Evolutionary conservation across 2,329 filamentous ascomycete genomes (phyloP), one percentile per base, ranked within the genome.

Genomic region (Fusarium odoratissimum): DNA sequence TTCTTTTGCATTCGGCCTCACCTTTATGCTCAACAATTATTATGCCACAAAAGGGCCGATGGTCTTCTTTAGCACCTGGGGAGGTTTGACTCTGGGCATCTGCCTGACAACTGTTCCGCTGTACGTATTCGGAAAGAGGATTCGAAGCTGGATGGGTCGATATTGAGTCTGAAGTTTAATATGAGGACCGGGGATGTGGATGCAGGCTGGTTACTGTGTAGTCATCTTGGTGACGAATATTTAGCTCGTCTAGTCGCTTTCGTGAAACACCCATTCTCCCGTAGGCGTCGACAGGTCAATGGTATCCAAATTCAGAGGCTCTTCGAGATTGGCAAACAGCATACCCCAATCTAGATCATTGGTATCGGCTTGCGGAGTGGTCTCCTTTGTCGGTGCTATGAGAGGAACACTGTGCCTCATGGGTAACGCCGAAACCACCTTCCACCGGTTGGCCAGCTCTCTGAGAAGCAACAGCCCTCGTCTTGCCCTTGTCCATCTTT

Each of bases 11-110:
- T 60, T 60, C 2, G 58, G 46, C 3, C 58, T 60, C 1, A 60
- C 46, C 9, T 60, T 60, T 42, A 55, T 60, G 58, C 46, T 60
- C 30, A 60, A 60, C 37, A 31, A 60, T 17, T 60, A 37, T 8
- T 60, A 60, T 21, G 37, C 58, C 37, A 23, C 23, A 1, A 28
- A 55, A 28, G 46, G 58, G 7, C 46, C 58, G 4, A 10, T 42
- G 23, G 23, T 60, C 14, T 60, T 60, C 25, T 60, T 60, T 23
- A 42, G 58, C 4, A 60, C 58, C 17, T 60, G 58, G 58, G 58
- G 58, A n/a, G 46, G 38, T 8, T 9, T 60, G 12, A 54, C 45
- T 37, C 7, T 60, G 13, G 58, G 58, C 1, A 17, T 60, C 21
- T 60, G 58, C 37, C n/a, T 60, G 28, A 60, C 58, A 6, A 60